Conservation (phyloP, 768 basidiomycete species). For the Leucosporidium creatinivorum region DNA sequence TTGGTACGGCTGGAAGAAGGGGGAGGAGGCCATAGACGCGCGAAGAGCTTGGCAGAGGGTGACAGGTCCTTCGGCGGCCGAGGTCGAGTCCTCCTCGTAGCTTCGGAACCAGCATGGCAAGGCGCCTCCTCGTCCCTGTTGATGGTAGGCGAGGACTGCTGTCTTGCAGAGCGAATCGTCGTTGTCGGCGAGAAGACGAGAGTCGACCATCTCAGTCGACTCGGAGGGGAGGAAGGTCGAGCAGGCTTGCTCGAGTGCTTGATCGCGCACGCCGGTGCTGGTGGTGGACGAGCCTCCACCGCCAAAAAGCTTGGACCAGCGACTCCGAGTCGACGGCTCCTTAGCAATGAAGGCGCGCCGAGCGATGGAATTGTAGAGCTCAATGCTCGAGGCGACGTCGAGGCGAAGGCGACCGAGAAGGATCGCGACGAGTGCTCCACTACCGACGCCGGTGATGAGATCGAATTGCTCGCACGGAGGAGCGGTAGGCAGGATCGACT, state of each 20-base stretch:
- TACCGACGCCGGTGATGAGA: slow-evolving; percentile 17
- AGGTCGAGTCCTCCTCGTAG: not conserved
- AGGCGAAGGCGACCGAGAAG: slow-evolving; percentile 12
- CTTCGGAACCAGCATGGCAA: not conserved
- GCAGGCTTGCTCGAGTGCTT: not conserved
- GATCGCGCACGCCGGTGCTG: not conserved
- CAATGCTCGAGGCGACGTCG: slow-evolving; percentile 2
- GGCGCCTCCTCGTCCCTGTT: not conserved
- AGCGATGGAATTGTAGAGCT: slow-evolving; percentile 5
- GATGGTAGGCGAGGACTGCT: not conserved
- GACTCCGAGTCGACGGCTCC: not conserved
- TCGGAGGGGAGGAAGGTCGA: not conserved
- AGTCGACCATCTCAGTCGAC: not conserved
- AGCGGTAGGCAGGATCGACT: not conserved
- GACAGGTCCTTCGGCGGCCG: not conserved
- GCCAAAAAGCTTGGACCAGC: slow-evolving; percentile 3
- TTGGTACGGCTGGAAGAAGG: not conserved
- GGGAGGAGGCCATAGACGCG: not conserved
- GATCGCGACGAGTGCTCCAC: slow-evolving; percentile 15
- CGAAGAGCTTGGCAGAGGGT: not conserved
- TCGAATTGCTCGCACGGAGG: slow-evolving; percentile 15
- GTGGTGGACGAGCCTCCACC: not conserved
- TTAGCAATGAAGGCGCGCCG: not conserved
- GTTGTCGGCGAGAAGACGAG: not conserved
- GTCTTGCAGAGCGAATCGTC: not conserved